Evolutionary conservation across 345 rosid genomes (phyloP).

Genomic region (Dovyalis caffra): DNA sequence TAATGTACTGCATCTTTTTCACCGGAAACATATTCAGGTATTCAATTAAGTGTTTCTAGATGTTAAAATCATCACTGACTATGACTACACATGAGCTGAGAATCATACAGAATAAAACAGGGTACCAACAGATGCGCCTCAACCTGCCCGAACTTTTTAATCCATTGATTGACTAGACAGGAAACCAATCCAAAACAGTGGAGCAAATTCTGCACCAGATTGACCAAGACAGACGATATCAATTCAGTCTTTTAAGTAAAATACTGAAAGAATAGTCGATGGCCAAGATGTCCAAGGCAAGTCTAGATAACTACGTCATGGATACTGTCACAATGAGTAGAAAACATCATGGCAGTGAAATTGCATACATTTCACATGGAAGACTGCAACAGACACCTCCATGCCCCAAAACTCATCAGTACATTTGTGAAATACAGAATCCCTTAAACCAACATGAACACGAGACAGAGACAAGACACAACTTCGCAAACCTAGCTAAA

Average conservation of each 20-base stretch:
- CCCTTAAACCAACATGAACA: too few species aligned
- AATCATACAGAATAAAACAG: slow-evolving; percentile 12
- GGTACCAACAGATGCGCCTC: slow-evolving; percentile 2
- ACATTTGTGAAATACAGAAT: not conserved
- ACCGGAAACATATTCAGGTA: not conserved
- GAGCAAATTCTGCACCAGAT: not conserved
- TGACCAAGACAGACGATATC: not conserved
- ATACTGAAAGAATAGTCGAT: not conserved
- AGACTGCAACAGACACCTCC: not conserved
- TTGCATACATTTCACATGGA: not conserved
- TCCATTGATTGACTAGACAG: not conserved
- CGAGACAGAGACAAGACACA: not conserved
- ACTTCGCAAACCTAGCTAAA: not conserved
- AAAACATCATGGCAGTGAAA: not conserved
- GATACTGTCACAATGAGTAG: not conserved
- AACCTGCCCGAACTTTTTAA: not conserved
- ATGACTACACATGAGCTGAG: not conserved
- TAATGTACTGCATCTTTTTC: not conserved
- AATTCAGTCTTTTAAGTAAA: not conserved
- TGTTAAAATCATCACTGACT: not conserved
- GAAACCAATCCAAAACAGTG: not conserved
- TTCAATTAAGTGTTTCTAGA: not conserved
- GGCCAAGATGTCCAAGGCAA: not conserved
- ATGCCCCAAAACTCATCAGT: not conserved
- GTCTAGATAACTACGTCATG: not conserved